Evolutionary conservation across 2,329 filamentous ascomycete species (phyloP).

Genomic region (Cercospora beticola): DNA sequence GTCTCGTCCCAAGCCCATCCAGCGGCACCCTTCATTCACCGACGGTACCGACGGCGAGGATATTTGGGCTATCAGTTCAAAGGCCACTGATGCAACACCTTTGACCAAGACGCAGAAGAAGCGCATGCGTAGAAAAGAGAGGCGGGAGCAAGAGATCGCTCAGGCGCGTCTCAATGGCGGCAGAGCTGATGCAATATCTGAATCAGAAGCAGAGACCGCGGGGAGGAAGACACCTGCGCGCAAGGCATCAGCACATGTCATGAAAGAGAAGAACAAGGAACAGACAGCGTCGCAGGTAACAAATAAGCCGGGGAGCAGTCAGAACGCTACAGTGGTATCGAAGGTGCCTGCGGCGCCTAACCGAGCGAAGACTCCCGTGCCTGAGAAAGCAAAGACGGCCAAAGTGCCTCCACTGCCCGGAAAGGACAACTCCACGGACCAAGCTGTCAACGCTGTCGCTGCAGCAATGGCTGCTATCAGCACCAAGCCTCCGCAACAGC

Average conservation of each 20-base stretch:
- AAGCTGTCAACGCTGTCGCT: conserved; percentile 23
- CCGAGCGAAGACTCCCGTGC: not conserved
- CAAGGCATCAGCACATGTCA: conserved; percentile 39
- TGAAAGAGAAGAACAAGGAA: conserved; percentile 15
- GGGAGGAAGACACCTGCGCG: conserved; percentile 37
- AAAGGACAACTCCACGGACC: conserved; percentile 7
- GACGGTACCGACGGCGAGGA: conserved; percentile 29
- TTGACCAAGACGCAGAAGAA: conserved; percentile 41
- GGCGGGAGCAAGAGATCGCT: conserved; percentile 22
- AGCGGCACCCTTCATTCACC: conserved; percentile 11
- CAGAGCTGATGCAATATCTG: conserved; percentile 27
- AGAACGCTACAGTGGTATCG: not conserved
- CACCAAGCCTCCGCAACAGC: conserved; percentile 4
- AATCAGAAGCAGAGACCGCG: conserved; percentile 38
- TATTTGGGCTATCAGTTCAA: conserved; percentile 23
- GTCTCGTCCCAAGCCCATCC: conserved; percentile 1
- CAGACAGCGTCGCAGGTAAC: not conserved
- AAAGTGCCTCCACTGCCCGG: not conserved
- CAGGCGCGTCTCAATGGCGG: conserved; percentile 20
- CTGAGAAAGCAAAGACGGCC: not conserved
- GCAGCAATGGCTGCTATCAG: conserved; percentile 21
- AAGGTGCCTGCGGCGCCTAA: not conserved
- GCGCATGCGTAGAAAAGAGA: conserved; percentile 38
- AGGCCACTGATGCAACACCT: conserved; percentile 23
- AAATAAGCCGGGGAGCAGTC: not conserved